Evolutionary conservation across 306 rosid genomes (phyloP).

Genomic region (Cicer chorassanicum): DNA sequence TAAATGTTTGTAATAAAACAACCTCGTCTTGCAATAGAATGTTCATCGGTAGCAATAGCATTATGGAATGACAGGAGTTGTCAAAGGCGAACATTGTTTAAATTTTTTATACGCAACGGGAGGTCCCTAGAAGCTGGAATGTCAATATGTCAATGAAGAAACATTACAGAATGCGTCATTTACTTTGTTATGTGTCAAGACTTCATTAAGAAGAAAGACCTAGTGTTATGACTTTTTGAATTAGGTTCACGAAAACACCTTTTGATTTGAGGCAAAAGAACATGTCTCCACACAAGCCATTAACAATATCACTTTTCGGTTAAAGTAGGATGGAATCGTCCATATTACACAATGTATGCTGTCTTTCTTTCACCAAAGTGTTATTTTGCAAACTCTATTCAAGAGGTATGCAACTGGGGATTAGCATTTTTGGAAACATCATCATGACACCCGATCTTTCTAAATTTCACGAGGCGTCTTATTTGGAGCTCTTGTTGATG

Average conservation of each 20-base stretch:
- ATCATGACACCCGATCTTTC: background rate
- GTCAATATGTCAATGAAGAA: conserved; percentile 27
- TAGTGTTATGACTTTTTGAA: conserved; percentile 13
- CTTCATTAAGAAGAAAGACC: conserved; percentile 7
- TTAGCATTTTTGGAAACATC: conserved; percentile 14
- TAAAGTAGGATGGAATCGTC: background rate
- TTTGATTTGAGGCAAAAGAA: conserved; percentile 10
- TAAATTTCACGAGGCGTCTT: conserved; percentile 6
- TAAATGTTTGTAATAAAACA: conserved; percentile 13
- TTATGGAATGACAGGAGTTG: conserved; percentile 5
- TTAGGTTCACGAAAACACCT: conserved; percentile 1
- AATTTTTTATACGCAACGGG: background rate
- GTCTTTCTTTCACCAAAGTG: conserved; percentile 15
- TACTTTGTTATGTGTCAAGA: background rate
- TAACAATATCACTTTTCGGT: background rate
- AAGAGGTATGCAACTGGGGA: conserved; percentile 4
- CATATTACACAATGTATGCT: background rate
- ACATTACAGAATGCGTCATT: conserved; percentile 1
- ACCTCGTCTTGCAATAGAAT: conserved; percentile 17
- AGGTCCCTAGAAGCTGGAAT: background rate
- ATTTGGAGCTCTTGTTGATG: conserved; percentile 14
- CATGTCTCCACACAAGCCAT: conserved; percentile 11
- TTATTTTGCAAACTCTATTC: conserved; percentile 13
- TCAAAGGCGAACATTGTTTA: background rate
- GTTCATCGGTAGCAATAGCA: background rate